Conservation (phyloP, 768 basidiomycete genomes). For the Kwoniella sp. region DNA sequence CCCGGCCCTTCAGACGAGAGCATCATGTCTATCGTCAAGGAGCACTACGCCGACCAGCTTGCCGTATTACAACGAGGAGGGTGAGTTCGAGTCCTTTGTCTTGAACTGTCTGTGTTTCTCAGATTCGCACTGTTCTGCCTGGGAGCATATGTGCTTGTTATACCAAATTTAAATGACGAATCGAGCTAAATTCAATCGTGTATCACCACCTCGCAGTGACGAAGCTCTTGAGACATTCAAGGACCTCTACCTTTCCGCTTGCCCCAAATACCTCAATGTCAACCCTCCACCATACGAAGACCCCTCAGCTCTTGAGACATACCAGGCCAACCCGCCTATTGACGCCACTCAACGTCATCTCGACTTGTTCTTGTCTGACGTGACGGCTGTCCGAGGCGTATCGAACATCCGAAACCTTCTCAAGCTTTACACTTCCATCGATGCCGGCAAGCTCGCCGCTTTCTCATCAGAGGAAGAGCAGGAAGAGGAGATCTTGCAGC, state of each 20-base stretch:
- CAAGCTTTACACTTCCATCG: conserved; percentile 92
- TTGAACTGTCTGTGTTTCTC: too few species aligned
- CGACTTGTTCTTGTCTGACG: conserved; percentile 78
- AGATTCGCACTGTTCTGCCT: too few species aligned
- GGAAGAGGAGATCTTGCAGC: conserved; percentile 92
- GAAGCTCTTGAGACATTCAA: conserved; percentile 79
- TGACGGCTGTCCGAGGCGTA: conserved; percentile 71
- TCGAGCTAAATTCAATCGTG: too few species aligned
- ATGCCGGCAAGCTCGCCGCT: conserved; percentile 83
- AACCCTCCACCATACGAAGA: conserved; percentile 94
- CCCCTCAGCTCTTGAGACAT: conserved; percentile 62
- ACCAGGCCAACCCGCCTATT: conserved; percentile 57
- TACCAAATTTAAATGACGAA: too few species aligned
- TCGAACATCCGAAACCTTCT: conserved; percentile 87
- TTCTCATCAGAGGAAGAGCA: conserved; percentile 63
- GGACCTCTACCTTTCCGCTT: conserved; percentile 90
- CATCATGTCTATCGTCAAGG: conserved; percentile 87
- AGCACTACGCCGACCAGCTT: conserved; percentile 89
- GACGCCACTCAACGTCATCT: conserved; percentile 86
- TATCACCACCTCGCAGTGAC: too few species aligned
- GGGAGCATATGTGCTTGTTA: too few species aligned
- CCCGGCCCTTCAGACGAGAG: conserved; percentile 92
- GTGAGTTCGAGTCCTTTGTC: conserved; percentile 58
- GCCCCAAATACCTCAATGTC: conserved; percentile 94
- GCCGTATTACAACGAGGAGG: conserved; percentile 75